Percentiles rank a stretch among this genome's conserved stretches.
Conservation (phyloP, 2,329 filamentous ascomycete genomes). For the Emergomyces pasteurianus region DNA sequence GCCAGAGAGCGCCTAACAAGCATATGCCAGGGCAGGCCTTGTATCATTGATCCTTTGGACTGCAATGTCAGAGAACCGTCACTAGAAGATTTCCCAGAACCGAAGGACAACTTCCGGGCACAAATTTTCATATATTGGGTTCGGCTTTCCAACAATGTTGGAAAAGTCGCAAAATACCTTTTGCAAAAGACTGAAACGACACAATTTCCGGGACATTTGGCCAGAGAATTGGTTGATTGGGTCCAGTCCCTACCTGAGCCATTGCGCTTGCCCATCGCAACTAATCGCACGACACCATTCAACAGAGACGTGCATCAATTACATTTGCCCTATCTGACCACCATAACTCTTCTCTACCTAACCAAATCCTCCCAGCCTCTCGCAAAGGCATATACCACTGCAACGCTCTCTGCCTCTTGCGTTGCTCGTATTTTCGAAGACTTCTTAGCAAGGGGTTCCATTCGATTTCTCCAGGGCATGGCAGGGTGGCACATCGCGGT, state of each 20-base stretch:
- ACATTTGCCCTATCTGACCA: constrained; percentile 32
- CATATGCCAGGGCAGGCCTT: constrained; percentile 34
- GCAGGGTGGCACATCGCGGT: constrained; percentile 34
- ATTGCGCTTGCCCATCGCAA: constrained; percentile 23
- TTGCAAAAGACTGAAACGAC: constrained; percentile 15
- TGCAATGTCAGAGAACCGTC: constrained; percentile 30
- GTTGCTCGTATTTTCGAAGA: constrained; percentile 29
- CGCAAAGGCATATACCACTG: constrained; percentile 26
- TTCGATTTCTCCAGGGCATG: constrained; percentile 33
- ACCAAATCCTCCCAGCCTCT: constrained; percentile 25
- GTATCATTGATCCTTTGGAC: constrained; percentile 33
- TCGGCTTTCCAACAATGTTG: constrained; percentile 30
- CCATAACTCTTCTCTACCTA: constrained; percentile 31
- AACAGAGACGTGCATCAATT: constrained; percentile 33
- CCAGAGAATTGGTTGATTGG: constrained; percentile 27
- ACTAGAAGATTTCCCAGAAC: constrained; percentile 28
- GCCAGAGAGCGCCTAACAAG: constrained; percentile 30
- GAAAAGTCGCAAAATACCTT: constrained; percentile 28
- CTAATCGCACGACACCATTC: constrained; percentile 21
- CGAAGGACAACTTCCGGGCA: constrained; percentile 22
- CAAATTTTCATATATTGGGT: constrained; percentile 35
- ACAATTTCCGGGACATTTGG: constrained; percentile 17
- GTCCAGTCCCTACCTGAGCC: constrained; percentile 23
- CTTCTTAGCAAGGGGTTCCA: constrained; percentile 27
- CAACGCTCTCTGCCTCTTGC: constrained; percentile 29